These are phyloP conservation scores for Cyberlindnera misumaiensis DNA, from an alignment of 805 yeast species.

Conservation along the genomic window DNA sequence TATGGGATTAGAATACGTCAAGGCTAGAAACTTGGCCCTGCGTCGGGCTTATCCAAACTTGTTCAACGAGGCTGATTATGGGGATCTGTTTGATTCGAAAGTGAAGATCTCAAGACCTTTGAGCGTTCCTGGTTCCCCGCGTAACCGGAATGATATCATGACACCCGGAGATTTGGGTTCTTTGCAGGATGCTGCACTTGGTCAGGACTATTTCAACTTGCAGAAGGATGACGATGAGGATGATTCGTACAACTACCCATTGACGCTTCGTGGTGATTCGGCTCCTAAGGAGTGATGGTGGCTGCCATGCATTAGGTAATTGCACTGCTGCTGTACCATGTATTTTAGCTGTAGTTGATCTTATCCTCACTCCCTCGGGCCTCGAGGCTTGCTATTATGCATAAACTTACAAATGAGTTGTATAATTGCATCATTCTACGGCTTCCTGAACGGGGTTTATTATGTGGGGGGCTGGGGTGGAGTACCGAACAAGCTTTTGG, in stretches of 20 bases:
- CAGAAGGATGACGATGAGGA: slow-evolving; percentile 40
- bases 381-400: no score
- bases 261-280: slow-evolving; percentile 43
- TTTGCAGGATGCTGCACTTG: slow-evolving; percentile 79
- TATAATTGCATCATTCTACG: no score
- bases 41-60: slow-evolving; percentile 91
- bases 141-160: slow-evolving; percentile 70
- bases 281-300: slow-evolving; percentile 23
- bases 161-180: slow-evolving; percentile 99
- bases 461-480: no score
- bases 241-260: slow-evolving; percentile 34
- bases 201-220: slow-evolving; percentile 67
- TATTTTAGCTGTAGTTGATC: no score
- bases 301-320: no score
- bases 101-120: slow-evolving; percentile 83
- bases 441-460: no score
- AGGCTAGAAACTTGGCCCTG: slow-evolving; percentile 87
- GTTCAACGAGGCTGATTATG: slow-evolving; percentile 35
- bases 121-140: slow-evolving; percentile 96
- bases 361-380: no score
- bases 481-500: no score
- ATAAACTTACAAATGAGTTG: no score
- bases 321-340: no score
- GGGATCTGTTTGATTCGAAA: slow-evolving; percentile 33
- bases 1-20: slow-evolving; percentile 94